Evolutionary conservation across 139 green algal genomes (phyloP).

Genomic region (Chlamydomonas sphaeroides): DNA sequence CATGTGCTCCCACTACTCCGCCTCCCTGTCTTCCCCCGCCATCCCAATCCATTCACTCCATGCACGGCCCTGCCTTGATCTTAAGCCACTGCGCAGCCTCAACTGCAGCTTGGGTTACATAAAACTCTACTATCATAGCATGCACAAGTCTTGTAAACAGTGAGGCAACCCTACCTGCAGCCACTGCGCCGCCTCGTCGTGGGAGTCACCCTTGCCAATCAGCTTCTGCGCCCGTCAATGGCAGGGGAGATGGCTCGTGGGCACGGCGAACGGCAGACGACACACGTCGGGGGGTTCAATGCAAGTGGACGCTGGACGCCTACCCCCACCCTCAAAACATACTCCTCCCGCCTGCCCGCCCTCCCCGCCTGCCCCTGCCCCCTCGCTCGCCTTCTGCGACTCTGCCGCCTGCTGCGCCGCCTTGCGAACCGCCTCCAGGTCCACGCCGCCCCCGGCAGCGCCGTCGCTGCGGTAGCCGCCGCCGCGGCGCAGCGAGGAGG

Average conservation of each 20-base stretch:
- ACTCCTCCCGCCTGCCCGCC: not conserved
- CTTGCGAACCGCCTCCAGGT: conserved; percentile 40
- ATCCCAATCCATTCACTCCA: no score
- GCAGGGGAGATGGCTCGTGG: not conserved
- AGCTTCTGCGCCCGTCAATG: conserved; percentile 34
- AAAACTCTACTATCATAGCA: no score
- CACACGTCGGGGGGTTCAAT: no score
- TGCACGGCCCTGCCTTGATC: no score
- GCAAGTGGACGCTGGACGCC: no score
- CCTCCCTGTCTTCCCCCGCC: no score
- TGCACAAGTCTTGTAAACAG: no score
- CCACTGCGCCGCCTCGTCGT: conserved; percentile 40
- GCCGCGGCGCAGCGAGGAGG: not conserved
- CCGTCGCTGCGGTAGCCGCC: conserved; percentile 38
- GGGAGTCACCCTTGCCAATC: conserved; percentile 22
- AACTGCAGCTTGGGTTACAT: no score
- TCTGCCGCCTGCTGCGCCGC: conserved; percentile 43
- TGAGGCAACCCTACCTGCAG: no score
- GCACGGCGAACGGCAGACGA: no score
- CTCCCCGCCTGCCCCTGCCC: not conserved
- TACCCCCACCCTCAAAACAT: not conserved
- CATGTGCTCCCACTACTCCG: no score
- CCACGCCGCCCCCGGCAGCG: not conserved
- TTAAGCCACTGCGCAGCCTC: no score
- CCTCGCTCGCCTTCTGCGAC: conserved; percentile 37